Evolutionary conservation across 306 rosid species (phyloP).

Genomic region (Trifolium repens): DNA sequence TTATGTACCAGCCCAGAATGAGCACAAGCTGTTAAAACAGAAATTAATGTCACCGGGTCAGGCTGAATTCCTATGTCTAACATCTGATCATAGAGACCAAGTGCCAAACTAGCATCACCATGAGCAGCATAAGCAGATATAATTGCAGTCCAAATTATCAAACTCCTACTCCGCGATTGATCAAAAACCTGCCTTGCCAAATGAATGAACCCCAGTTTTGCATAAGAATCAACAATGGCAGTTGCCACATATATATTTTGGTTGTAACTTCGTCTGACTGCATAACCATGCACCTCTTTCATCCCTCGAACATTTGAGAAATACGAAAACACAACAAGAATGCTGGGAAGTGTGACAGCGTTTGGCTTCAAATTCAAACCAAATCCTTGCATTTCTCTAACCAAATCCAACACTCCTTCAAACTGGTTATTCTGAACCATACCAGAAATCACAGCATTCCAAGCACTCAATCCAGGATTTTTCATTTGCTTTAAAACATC

Average conservation of each 20-base stretch:
- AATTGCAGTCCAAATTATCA: slow-evolving; percentile 78
- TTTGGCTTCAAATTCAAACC: slow-evolving; percentile 65
- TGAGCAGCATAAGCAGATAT: slow-evolving; percentile 82
- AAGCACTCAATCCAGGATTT: slow-evolving; percentile 56
- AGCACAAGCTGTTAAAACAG: slow-evolving; percentile 75
- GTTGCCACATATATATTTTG: slow-evolving; percentile 70
- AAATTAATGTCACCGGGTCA: slow-evolving; percentile 72
- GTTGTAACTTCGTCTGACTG: slow-evolving; percentile 60
- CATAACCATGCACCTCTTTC: slow-evolving; percentile 79
- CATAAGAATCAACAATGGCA: slow-evolving; percentile 72
- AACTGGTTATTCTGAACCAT: slow-evolving; percentile 72
- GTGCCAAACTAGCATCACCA: slow-evolving; percentile 68
- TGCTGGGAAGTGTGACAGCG: slow-evolving; percentile 71
- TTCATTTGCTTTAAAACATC: slow-evolving; percentile 55
- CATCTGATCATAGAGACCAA: slow-evolving; percentile 66
- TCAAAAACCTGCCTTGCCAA: slow-evolving; percentile 65
- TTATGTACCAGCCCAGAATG: slow-evolving; percentile 77
- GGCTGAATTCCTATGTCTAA: slow-evolving; percentile 67
- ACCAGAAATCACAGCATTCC: slow-evolving; percentile 84
- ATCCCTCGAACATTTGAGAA: slow-evolving; percentile 69
- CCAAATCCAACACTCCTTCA: slow-evolving; percentile 55
- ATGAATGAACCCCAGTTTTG: slow-evolving; percentile 68
- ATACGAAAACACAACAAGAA: slow-evolving; percentile 64
- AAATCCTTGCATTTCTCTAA: slow-evolving; percentile 60
- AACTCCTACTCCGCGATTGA: slow-evolving; percentile 57